Base-by-base conservation (phyloP, 345 rosid genomes). In the Linum lewisii region DNA sequence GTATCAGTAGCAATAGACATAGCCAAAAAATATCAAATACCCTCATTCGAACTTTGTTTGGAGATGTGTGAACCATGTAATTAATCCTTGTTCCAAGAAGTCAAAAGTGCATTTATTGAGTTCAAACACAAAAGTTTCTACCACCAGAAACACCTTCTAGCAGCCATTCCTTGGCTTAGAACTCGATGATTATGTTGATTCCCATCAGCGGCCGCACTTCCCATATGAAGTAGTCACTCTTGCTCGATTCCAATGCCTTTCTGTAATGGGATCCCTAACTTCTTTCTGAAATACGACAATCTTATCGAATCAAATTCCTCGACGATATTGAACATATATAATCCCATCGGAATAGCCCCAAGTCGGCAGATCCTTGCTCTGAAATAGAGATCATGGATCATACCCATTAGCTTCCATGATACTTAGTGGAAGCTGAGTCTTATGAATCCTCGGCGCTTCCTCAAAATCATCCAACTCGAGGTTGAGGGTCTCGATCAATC, bases 151-250 rank as follows among this genome's bases (percentile, higher is more conserved):
- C n/a, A n/a, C n/a, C n/a, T n/a, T n/a, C n/a, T n/a, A n/a, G 95
- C 49, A 88, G 26, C 71, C 80, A 85, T 61, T 76, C 77, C 9
- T 76, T 23, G 11, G 68, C 50, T 19, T 62, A 72, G 63, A 79
- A 82, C 61, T 81, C 78, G 57, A 65, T 68, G 61, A 72, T 81
- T 54, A 72, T 72, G 63, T 83, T 86, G 37, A 64, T 74, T 0
- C 83, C 93, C 4, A 74, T 37, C 5, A 90, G 96, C 1, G 96
- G 93, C 74, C 93, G 71, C 54, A 85, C 84, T 0, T 78, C 90
- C 93, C 96, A 85, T 42, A 88, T 77, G 75, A 85, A n/a, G n/a
- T n/a, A 88, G 32, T 78, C 65, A 64, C 69, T 73, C 62, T 78
- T 78, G 38, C 83, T 69, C 0, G 69, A 71, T 67, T 85, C 93